Evolutionary conservation across 805 yeast genomes (phyloP).

Genomic region (Candida railenensis): DNA sequence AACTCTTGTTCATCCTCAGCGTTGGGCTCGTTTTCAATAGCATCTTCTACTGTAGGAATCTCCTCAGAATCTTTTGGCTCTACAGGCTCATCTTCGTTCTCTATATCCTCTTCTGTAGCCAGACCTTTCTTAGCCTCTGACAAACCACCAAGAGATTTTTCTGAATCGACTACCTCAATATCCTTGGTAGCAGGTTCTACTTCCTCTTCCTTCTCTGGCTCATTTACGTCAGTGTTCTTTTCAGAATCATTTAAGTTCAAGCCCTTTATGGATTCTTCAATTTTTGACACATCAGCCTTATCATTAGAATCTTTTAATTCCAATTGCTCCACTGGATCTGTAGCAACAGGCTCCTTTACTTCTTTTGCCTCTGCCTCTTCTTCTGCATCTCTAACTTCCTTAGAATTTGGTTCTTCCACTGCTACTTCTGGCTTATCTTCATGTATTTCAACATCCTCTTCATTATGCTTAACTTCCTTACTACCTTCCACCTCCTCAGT

Average conservation of each 20-base stretch:
- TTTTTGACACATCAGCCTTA: background rate
- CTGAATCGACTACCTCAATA: background rate
- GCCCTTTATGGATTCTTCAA: background rate
- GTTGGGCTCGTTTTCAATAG: background rate
- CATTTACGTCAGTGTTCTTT: conserved; percentile 5
- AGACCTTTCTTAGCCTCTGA: conserved; percentile 1
- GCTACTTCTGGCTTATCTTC: background rate
- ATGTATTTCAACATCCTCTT: background rate
- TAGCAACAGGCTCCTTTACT: conserved; percentile 9
- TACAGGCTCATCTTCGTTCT: background rate
- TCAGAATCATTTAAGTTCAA: conserved; percentile 2
- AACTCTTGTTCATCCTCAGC: background rate
- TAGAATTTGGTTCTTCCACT: conserved; percentile 1
- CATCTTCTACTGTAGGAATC: background rate
- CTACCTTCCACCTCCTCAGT: background rate
- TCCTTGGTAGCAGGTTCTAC: conserved; percentile 4
- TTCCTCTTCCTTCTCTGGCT: conserved; percentile 5
- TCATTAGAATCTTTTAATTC: background rate
- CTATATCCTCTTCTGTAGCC: background rate
- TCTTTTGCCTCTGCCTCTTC: conserved; percentile 10
- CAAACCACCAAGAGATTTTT: too few species aligned
- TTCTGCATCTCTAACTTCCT: background rate
- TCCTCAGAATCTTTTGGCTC: background rate
- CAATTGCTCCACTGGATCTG: conserved; percentile 7
- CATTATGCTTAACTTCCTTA: background rate